These are phyloP conservation scores for Basidiobolus meristosporus DNA, from an alignment of 371 early-diverging fungal genomes.

Conservation along the genomic window DNA sequence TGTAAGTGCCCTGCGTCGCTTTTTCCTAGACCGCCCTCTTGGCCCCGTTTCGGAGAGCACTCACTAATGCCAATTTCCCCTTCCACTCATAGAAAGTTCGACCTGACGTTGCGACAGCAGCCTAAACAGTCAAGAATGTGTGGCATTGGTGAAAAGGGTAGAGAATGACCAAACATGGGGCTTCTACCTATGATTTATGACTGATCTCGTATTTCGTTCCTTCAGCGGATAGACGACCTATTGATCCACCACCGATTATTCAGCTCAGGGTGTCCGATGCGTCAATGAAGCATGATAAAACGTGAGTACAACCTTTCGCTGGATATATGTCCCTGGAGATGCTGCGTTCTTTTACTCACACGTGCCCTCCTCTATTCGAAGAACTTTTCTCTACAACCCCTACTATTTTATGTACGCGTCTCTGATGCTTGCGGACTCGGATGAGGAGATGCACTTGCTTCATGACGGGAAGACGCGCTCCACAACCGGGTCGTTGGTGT, in stretches of 20 bases:
- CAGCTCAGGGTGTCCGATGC: constrained; percentile 42
- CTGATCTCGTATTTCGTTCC: background rate
- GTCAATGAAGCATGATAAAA: constrained; percentile 1
- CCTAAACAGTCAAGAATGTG: constrained; percentile 87
- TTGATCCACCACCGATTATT: constrained; percentile 88
- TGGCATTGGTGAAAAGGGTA: constrained; percentile 82
- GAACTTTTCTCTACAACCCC: constrained; percentile 59
- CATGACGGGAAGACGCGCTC: constrained; percentile 53
- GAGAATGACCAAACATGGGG: constrained; percentile 3
- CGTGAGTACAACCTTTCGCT: background rate
- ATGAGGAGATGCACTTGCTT: constrained; percentile 48
- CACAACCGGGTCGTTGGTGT: constrained; percentile 74
- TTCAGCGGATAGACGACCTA: constrained; percentile 74
- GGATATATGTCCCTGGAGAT: too few relatives aligned
- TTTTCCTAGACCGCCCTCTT: background rate
- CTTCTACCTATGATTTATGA: background rate
- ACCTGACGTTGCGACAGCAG: constrained; percentile 67
- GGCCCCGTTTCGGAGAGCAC: background rate
- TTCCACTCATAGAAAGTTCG: constrained; percentile 30
- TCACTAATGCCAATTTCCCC: background rate
- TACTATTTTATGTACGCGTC: constrained; percentile 76
- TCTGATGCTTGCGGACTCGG: constrained; percentile 36
- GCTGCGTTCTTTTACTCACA: background rate
- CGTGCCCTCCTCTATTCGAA: constrained; percentile 6
- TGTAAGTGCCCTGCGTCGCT: constrained; percentile 5